Base-by-base conservation (phyloP, 2,329 filamentous ascomycete species). In the Talaromyces atroroseus region DNA sequence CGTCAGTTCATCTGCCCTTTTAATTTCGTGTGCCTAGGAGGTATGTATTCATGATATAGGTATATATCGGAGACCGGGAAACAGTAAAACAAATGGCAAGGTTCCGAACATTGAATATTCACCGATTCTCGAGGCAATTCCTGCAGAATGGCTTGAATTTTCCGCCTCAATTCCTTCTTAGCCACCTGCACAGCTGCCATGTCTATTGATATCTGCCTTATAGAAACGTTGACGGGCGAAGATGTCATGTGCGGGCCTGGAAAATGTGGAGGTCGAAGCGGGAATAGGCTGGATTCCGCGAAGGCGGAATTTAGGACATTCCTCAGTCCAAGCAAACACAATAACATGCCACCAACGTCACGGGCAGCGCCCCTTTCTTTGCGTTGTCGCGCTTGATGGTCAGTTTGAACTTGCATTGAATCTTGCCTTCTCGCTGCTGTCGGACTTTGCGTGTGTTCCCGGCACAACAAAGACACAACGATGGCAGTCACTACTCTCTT, bases 111-210 rank as follows among this genome's bases (percentile, higher is more conserved):
- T 77, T 96, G 91, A 45, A 74, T 69, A 54, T 74, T 70, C 54
- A 90, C 77, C 14, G 82, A 80, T 23, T 88, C 82, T n/a, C 80
- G 74, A 1, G 84, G 72, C 49, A 95, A 68, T 7, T 69, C 71
- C 20, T 82, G 79, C 20, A 96, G 79, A 32, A 79, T 79, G 61
- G 81, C 76, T 68, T 87, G 91, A 75, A 95, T 87, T 53, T 81
- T 74, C 60, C 78, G 79, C 57, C 92, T 82, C 59, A 96, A 77
- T 64, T 89, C 86, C 68, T 87, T 86, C 76, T 96, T 96, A 46
- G 88, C 85, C 57, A 80, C 78, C 61, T 80, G 80, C 55, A 91
- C 73, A 52, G 82, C 75, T 47, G 81, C 74, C 79, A 84, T 85
- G 59, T 26, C 40, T 45, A n/a, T n/a, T 24, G 24, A 8, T 29